Base-by-base conservation (phyloP, 805 yeast genomes). In the Barnettozyma sp. region DNA sequence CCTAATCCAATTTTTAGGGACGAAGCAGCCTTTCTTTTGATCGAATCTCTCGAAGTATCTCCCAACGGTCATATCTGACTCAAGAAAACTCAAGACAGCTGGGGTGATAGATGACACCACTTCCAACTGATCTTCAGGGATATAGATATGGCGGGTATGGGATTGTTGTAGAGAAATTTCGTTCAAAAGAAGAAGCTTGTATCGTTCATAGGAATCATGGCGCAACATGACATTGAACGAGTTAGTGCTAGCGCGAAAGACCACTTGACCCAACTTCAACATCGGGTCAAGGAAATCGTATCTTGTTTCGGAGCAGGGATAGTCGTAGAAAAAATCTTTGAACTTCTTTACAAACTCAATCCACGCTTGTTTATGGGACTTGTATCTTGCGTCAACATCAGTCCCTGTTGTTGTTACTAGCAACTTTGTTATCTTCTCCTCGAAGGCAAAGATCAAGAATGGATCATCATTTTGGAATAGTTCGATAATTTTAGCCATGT, bases 261-360 rank as follows among this genome's bases (percentile, higher is more conserved):
- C 39, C 4, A 36, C 22, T 31, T 36, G 39, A 11, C 39, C 39
- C 14, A 36, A 17, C 22, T 36, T 36, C 23, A 36, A 27, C 20
- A 30, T 29, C 10, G 39, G 39, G 27, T 36, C 39, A 22, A 36
- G 30, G 11, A 36, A 16, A 21, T 25, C 22, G 15, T 36, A 36
- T 3, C 24, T 24, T 8, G 29, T 31, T 18, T 26, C 31, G 15
- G 35, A 31, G 24, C 13, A 9, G 10, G 39, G 39, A 13, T 36
- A 36, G 13, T 36, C 24, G 13, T 31, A 36, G 14, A 31, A 36
- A 18, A 11, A 5, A 1, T 26, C 32, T 15, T 16, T 9, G 26
- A 26, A 31, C n/a, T 10, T 12, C 24, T 13, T 19, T 15, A 36
- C 12, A 20, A 31, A 33, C 6, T 11, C 17, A 5, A 10, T 10